Conservation (phyloP, 1,139 yeast species). For the Geotrichum bryndzae region DNA sequence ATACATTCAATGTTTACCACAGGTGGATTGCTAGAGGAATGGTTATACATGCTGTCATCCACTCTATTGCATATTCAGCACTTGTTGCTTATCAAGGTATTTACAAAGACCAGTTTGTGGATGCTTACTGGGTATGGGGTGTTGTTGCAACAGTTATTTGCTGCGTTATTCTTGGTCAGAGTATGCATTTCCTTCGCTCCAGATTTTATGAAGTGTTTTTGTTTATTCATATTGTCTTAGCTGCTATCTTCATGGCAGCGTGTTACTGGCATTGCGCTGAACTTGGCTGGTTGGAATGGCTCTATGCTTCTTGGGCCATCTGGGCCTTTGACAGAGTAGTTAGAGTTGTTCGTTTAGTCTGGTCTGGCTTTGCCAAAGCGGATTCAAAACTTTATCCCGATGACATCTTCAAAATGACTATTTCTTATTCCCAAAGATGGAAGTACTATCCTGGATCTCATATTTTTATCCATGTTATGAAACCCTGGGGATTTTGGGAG, state of each 20-base stretch:
- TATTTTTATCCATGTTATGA: constrained; percentile 48
- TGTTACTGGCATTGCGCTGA: constrained; percentile 41
- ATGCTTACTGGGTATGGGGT: constrained; percentile 40
- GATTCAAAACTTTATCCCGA: constrained; percentile 22
- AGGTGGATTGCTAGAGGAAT: constrained; percentile 54
- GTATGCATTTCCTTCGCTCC: constrained; percentile 33
- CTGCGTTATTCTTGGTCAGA: constrained; percentile 29
- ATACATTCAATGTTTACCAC: constrained; percentile 54
- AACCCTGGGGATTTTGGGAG: constrained; percentile 36
- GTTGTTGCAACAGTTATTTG: constrained; percentile 32
- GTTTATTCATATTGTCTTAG: constrained; percentile 38
- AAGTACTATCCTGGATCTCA: constrained; percentile 38
- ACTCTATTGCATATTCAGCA: constrained; percentile 28
- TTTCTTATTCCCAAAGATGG: constrained; percentile 34
- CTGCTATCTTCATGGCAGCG: constrained; percentile 40
- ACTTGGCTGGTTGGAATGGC: constrained; percentile 38
- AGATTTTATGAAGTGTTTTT: constrained; percentile 43
- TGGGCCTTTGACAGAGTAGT: constrained; percentile 42
- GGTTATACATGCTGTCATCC: constrained; percentile 43
- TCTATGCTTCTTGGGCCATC: constrained; percentile 35
- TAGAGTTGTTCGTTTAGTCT: constrained; percentile 36
- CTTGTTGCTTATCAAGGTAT: constrained; percentile 32
- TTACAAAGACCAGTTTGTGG: constrained; percentile 30
- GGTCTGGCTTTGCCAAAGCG: constrained; percentile 35
- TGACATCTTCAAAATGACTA: constrained; percentile 46